Conservation (phyloP, 2,329 filamentous ascomycete genomes). For the Cryphonectria carpinicola region DNA sequence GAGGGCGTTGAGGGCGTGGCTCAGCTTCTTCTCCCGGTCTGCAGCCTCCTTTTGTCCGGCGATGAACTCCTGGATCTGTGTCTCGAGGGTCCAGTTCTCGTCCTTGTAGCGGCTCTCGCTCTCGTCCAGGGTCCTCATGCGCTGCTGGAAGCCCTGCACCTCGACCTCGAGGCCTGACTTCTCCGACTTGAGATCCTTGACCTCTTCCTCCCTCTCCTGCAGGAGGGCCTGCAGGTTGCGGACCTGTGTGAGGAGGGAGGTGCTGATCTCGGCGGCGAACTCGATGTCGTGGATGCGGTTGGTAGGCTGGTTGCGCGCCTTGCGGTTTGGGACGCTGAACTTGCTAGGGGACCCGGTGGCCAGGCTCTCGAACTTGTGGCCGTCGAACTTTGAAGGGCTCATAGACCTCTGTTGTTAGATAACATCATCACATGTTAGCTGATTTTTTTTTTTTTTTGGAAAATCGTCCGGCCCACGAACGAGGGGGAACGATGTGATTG, state of each 20-base stretch:
- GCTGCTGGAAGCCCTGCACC: slow-evolving; percentile 76
- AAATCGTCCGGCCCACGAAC: neutral
- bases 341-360: slow-evolving; percentile 88
- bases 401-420: slow-evolving; percentile 61
- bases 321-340: slow-evolving; percentile 82
- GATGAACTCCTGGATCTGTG: slow-evolving; percentile 82
- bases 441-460: no score
- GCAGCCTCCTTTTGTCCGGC: slow-evolving; percentile 73
- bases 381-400: slow-evolving; percentile 63
- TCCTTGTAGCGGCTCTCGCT: slow-evolving; percentile 97
- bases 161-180: slow-evolving; percentile 83
- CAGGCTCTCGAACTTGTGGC: slow-evolving; percentile 70
- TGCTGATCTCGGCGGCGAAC: slow-evolving; percentile 97
- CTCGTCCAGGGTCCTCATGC: slow-evolving; percentile 83
- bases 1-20: slow-evolving; percentile 69
- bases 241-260: slow-evolving; percentile 90
- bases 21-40: slow-evolving; percentile 83
- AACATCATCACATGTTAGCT: slow-evolving; percentile 29
- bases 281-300: slow-evolving; percentile 94
- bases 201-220: slow-evolving; percentile 82
- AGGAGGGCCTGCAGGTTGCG: slow-evolving; percentile 85
- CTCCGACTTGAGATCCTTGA: slow-evolving; percentile 75
- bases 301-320: slow-evolving; percentile 85
- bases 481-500: neutral
- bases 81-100: slow-evolving; percentile 97